Evolutionary conservation across 2,329 filamentous ascomycete species (phyloP), one percentile per base, ranked within the genome.

Genomic region (Botryosphaeria agaves): DNA sequence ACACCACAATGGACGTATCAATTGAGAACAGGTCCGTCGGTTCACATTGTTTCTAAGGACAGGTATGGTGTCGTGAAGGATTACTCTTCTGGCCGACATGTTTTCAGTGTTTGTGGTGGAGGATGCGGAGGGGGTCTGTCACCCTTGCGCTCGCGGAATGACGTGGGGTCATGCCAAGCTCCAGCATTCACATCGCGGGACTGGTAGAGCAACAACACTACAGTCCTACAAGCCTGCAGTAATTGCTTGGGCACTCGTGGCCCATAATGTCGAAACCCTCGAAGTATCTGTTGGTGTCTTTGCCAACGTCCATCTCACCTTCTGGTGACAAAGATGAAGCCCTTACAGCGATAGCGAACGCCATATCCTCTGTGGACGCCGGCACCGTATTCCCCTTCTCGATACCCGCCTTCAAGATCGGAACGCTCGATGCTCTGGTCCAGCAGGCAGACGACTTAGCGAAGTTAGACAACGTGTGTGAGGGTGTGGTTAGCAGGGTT

Each of bases 331-430:
- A 68, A 46, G 77, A 87, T 41, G 82, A 91, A 53, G 83, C 87
- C 40, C 64, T 94, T 41, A 69, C 73, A 28, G 70, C 82, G 27
- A 59, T 98, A 37, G 72, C 74, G 42, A 61, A 74, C 33, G 82
- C 76, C 25, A 66, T 93, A 32, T 64, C 71, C 29, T 7, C 7
- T 14, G 59, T 70, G 34, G 81, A 92, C 44, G 75, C 80, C 53
- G 83, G 79, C 49, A 72, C 69, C 31, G 76, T 83, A 27, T 61
- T 73, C 30, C 73, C 75, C 2, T 94, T 95, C 50, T 61, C 70
- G 33, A 78, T 95, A 38, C 89, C 89, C 14, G 77, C 84, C 40
- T 94, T 98, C 69, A 98, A 95, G 64, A 92, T 98, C 52, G 89
- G 89, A 34, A 94, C 89, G 0, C 68, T 98, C 21, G 89, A 98